Percentiles rank a stretch among this genome's conserved stretches.
These are phyloP conservation scores for Yamadazyma takamatsuzukensis DNA, from an alignment of 805 yeast genomes.

Conservation along the genomic window DNA sequence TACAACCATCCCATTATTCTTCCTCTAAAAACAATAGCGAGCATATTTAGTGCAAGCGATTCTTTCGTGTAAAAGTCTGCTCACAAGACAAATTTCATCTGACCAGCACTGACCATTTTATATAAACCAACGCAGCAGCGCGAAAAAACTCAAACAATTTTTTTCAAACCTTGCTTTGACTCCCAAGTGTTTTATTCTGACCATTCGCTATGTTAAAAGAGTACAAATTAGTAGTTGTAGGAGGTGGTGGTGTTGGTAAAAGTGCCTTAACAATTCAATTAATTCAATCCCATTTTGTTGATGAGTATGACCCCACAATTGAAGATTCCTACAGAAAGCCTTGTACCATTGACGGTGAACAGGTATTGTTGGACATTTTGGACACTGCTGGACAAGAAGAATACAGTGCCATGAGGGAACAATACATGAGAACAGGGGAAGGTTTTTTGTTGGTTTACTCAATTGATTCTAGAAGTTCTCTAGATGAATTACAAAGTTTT, in stretches of 20 bases:
- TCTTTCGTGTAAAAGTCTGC: too few species aligned
- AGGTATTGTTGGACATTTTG: conserved; percentile 74
- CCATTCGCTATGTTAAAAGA: too few species aligned
- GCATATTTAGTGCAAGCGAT: too few species aligned
- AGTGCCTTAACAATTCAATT: conserved; percentile 93
- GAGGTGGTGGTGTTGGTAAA: conserved; percentile 99
- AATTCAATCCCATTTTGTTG: conserved; percentile 92
- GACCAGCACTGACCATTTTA: too few species aligned
- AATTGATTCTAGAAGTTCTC: conserved; percentile 78
- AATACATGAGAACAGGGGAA: conserved; percentile 94
- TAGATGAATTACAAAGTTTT: conserved; percentile 79
- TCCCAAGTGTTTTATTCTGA: too few species aligned
- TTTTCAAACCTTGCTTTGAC: conserved; percentile 4
- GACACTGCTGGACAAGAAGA: conserved; percentile 99
- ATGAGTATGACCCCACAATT: conserved; percentile 97
- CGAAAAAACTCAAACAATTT: conserved; percentile 3
- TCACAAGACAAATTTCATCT: too few species aligned
- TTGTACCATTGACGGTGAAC: conserved; percentile 76
- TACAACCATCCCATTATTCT: too few species aligned
- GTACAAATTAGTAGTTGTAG: conserved; percentile 92
- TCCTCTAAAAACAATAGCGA: too few species aligned
- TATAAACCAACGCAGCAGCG: too few species aligned
- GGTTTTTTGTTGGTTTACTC: conserved; percentile 89
- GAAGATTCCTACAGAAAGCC: conserved; percentile 90
- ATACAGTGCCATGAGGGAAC: conserved; percentile 80